Percentiles rank a stretch among this genome's conserved stretches.
Evolutionary conservation across 2,329 filamentous ascomycete species (phyloP).

Genomic region (Fusarium brevicatenulatum): DNA sequence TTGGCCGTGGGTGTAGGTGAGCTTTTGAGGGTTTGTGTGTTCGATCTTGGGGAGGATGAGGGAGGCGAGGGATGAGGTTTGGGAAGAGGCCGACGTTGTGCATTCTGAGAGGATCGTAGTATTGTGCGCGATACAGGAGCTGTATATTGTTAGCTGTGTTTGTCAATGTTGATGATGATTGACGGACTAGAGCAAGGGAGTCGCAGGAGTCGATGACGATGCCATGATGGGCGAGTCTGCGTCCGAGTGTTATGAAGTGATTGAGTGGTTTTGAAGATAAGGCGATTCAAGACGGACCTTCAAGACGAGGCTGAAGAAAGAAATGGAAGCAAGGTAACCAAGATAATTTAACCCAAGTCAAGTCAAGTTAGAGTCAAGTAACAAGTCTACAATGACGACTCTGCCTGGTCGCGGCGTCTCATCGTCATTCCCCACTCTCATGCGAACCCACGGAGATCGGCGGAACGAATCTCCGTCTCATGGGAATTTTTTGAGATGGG

Average conservation of each 20-base stretch:
- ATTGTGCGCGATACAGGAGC: slow-evolving; percentile 93
- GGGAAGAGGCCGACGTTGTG: slow-evolving; percentile 83
- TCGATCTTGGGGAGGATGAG: slow-evolving; percentile 95
- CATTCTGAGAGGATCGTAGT: slow-evolving; percentile 94
- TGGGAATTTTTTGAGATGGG: slow-evolving; percentile 37
- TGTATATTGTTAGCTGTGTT: slow-evolving; percentile 50
- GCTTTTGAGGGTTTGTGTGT: slow-evolving; percentile 82
- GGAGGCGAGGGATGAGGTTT: slow-evolving; percentile 87
- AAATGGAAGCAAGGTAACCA: neutral
- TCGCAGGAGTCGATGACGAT: slow-evolving; percentile 74
- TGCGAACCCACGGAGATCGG: slow-evolving; percentile 19
- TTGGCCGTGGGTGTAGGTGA: slow-evolving; percentile 91
- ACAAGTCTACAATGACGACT: slow-evolving; percentile 39
- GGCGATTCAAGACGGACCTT: neutral
- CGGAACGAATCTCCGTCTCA: slow-evolving; percentile 34
- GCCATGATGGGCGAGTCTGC: slow-evolving; percentile 62
- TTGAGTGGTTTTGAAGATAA: neutral
- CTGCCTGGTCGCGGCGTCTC: slow-evolving; percentile 12
- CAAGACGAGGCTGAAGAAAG: neutral
- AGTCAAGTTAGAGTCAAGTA: neutral
- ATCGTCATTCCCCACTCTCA: slow-evolving; percentile 41
- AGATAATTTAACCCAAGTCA: neutral
- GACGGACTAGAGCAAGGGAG: slow-evolving; percentile 78
- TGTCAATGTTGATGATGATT: neutral
- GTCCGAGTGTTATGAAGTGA: neutral